Evolutionary conservation across 179 eudicot genomes (phyloP), one percentile per base, ranked within the genome.

Genomic region (Drosera spatulata): DNA sequence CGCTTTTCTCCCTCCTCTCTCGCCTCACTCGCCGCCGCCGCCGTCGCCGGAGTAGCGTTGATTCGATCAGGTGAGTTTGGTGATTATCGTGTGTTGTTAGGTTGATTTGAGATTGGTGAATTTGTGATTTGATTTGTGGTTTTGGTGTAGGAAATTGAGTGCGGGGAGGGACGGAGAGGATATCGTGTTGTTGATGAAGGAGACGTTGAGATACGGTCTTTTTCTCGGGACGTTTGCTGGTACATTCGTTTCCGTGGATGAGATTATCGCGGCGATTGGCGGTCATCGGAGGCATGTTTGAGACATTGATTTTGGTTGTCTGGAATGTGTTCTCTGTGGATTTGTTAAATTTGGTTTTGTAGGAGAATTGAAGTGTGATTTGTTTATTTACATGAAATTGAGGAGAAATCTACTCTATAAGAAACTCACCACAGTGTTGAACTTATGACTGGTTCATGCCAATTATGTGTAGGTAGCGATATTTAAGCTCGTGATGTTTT

Each of bases 161-260:
- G 74, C 69, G 80, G 68, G 75, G 53, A 71, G 90, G 2, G 69
- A 69, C 45, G 69, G 78, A 41, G 85, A 85, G 58, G 99, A 86
- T 65, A 58, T 85, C 48, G 61, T 77, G 51, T 70, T 73, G 61
- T 81, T 83, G 60, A 56, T 90, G 42, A 83, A 79, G 66, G 99
- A 90, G 61, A 94, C 99, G 2, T 67, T 90, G 61, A 78, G 99
- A 78, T 94, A 94, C 50, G 99, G 99, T 53, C 75, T 94, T 56
- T 94, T 94, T 69, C 88, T 94, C 4, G 96, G 99, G 47, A 77
- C 88, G 13, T 94, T 90, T 72, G 95, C 97, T 49, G 99, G 96
- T 10, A 83, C 91, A 47, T 94, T 90, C 73, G 91, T 87, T 38
- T 82, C 97, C 5, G 96, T 90, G 56, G 97, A 94, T 72, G 97